phyloP scores from a whole-genome alignment of 208 protist genomes.

The Trichomonas gallinae region DNA sequence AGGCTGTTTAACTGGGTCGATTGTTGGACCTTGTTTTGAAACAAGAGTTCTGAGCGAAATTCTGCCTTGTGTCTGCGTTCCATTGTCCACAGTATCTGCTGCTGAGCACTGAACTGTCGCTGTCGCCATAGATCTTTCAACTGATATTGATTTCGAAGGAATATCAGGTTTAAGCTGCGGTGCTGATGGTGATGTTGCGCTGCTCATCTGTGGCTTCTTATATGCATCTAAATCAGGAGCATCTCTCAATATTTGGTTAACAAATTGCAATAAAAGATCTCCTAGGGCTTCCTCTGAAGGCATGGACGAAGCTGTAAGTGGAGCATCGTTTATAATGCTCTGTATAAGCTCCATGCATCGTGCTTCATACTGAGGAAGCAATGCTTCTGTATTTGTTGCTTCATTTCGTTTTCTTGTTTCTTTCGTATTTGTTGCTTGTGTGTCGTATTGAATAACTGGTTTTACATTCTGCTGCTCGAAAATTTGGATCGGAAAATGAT shows the following conservation, averaged over 20 bases:
- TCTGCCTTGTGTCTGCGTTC: not conserved
- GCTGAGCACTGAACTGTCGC: not conserved
- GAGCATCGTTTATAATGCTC: not conserved
- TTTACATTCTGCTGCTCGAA: not conserved
- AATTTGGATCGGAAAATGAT: not conserved
- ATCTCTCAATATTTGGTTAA: not conserved
- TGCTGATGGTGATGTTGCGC: not conserved
- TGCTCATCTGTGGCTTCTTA: not conserved
- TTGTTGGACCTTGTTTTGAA: not conserved
- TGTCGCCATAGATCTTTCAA: not conserved
- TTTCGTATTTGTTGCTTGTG: not conserved
- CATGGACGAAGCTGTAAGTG: not conserved
- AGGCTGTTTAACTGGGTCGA: not conserved
- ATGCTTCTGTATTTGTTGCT: not conserved
- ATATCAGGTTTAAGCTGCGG: not conserved
- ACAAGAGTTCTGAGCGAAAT: not conserved
- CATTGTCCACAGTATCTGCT: not conserved
- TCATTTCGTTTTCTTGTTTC: not conserved
- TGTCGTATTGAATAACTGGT: not conserved
- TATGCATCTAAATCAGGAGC: not conserved
- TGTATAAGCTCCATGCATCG: not conserved
- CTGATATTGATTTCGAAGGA: not conserved
- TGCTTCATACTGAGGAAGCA: not conserved
- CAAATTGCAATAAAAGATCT: not conserved
- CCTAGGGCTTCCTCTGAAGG: not conserved